Percentiles rank a stretch among this genome's conserved stretches.
Evolutionary conservation across 352 stramenopile species (phyloP).

Genomic region (Saprolegnia parasitica): DNA sequence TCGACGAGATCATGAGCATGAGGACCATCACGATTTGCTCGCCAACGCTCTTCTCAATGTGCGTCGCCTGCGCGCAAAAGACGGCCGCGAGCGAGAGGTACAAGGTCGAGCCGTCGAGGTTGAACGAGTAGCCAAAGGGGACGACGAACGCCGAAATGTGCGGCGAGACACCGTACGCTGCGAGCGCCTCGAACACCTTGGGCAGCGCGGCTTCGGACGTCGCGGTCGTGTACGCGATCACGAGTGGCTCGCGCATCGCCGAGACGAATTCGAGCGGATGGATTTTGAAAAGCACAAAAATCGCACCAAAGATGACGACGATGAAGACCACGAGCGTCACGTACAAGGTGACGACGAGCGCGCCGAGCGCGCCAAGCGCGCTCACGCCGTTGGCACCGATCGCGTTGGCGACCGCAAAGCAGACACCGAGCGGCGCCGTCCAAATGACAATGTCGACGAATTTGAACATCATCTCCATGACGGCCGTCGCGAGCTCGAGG

Average conservation of each 20-base stretch:
- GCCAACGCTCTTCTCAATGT: conserved; percentile 42
- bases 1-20: conserved; percentile 57
- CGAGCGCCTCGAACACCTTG: conserved; percentile 54
- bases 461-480: conserved; percentile 68
- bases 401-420: conserved; percentile 48
- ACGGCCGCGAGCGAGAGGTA: conserved; percentile 47
- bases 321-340: conserved; percentile 47
- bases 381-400: conserved; percentile 49
- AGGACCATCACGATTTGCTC: conserved; percentile 60
- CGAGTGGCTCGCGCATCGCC: conserved; percentile 48
- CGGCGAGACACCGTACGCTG: conserved; percentile 46
- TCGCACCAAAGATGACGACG: conserved; percentile 40
- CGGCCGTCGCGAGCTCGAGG: conserved; percentile 38
- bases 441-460: conserved; percentile 65
- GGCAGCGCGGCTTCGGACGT: conserved; percentile 52
- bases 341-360: conserved; percentile 46
- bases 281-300: conserved; percentile 49
- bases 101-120: conserved; percentile 50
- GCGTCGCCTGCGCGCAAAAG: conserved; percentile 52
- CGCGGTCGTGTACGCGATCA: conserved; percentile 58
- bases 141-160: conserved; percentile 56
- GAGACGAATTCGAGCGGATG: conserved; percentile 41
- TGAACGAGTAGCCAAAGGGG: conserved; percentile 63
- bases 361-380: conserved; percentile 37
- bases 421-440: conserved; percentile 52